Evolutionary conservation across 306 rosid genomes (phyloP).

Genomic region (Casuarina glauca): DNA sequence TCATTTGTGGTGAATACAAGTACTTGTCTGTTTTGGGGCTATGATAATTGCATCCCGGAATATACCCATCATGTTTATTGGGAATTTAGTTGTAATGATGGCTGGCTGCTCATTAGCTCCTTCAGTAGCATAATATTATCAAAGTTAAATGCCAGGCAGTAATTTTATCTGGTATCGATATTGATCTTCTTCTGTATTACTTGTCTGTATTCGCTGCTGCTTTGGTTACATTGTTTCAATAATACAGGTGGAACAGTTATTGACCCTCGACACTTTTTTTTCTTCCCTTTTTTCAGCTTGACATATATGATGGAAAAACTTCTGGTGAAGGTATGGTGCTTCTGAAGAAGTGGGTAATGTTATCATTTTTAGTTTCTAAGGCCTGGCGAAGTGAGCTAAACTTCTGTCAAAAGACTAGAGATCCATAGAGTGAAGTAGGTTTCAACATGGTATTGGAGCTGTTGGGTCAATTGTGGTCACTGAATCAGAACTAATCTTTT

Average conservation of each 20-base stretch:
- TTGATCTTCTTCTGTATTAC: background rate
- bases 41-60: background rate
- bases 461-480: slow-evolving; percentile 14
- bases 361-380: background rate
- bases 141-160: background rate
- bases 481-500: slow-evolving; percentile 6
- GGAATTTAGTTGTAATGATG: background rate
- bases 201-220: background rate
- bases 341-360: background rate
- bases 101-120: background rate
- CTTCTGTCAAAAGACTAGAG: background rate
- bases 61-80: background rate
- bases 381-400: background rate
- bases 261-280: slow-evolving; percentile 7
- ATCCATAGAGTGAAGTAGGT: background rate
- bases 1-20: background rate
- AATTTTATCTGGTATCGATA: background rate
- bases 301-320: slow-evolving; percentile 75
- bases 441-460: background rate
- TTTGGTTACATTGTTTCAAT: background rate
- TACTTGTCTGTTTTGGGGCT: background rate
- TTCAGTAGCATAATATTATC: background rate
- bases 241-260: slow-evolving; percentile 11
- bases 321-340: slow-evolving; percentile 67
- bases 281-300: slow-evolving; percentile 59